These are phyloP conservation scores for Fraxinus dipetala DNA, from an alignment of 305 asterid genomes.

Conservation along the genomic window DNA sequence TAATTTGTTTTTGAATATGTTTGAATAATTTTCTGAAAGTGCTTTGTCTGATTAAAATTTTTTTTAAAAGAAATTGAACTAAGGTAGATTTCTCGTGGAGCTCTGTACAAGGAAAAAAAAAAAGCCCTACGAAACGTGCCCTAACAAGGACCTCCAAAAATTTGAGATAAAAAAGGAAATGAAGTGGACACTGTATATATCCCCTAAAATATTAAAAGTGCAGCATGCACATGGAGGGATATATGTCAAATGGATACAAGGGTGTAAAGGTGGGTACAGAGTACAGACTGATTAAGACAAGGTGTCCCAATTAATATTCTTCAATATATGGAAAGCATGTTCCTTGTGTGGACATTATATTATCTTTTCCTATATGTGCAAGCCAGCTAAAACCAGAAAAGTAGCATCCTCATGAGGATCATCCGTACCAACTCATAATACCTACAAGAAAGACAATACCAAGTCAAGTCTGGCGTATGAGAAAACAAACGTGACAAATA, in stretches of 20 bases:
- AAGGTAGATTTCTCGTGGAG: too few relatives aligned
- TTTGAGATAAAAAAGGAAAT: background rate
- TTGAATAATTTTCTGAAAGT: too few relatives aligned
- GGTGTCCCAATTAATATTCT: background rate
- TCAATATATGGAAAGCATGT: background rate
- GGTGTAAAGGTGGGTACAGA: background rate
- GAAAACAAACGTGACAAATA: background rate
- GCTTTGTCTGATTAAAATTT: too few relatives aligned
- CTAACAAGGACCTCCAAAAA: background rate
- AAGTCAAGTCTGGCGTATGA: background rate
- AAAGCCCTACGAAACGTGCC: too few relatives aligned
- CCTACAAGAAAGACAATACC: background rate
- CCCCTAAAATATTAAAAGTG: background rate
- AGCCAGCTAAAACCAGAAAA: background rate
- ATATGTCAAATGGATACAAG: background rate
- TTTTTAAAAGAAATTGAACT: too few relatives aligned
- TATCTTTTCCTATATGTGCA: background rate
- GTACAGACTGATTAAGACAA: background rate
- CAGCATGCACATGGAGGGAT: background rate
- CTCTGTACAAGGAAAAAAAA: too few relatives aligned
- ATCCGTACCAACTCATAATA: background rate
- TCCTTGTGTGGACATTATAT: background rate
- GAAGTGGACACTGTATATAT: background rate
- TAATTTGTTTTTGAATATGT: too few relatives aligned
- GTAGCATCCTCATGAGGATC: background rate